phyloP scores from a whole-genome alignment of 2,329 filamentous ascomycete genomes.

The Ophiostoma piceae region DNA sequence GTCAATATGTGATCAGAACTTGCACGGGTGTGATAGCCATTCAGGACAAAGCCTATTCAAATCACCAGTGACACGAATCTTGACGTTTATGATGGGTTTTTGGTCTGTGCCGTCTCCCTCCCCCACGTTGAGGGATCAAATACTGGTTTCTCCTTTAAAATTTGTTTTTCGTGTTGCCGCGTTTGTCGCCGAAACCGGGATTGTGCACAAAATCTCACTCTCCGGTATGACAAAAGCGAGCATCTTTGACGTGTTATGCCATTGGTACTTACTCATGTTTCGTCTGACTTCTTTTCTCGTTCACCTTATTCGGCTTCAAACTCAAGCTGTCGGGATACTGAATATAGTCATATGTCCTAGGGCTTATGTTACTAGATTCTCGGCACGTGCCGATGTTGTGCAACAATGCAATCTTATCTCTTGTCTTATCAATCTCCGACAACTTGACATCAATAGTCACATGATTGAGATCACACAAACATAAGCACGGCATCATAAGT shows the following conservation, averaged over 20 bases:
- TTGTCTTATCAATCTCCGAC: not conserved
- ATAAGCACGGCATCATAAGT: no score
- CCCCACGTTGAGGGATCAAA: no score
- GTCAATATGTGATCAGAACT: not conserved
- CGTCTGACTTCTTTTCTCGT: not conserved
- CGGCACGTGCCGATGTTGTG: not conserved
- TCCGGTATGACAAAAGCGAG: no score
- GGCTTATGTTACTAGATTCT: not conserved
- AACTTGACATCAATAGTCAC: not conserved
- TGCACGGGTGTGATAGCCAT: not conserved
- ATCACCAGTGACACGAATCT: not conserved
- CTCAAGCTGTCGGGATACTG: not conserved
- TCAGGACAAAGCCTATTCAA: not conserved
- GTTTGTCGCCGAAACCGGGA: not conserved
- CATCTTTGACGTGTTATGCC: not conserved
- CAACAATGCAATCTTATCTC: not conserved
- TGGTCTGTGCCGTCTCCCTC: not conserved
- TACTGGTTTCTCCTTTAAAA: no score
- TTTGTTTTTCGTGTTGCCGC: not conserved
- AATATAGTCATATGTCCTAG: not conserved
- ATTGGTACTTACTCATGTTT: not conserved
- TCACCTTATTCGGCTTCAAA: not conserved
- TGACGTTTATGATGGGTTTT: not conserved
- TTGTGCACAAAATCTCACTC: not conserved
- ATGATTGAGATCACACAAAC: not conserved